phyloP scores from a whole-genome alignment of 2,329 filamentous ascomycete species.

The Chaetomium globosum region DNA sequence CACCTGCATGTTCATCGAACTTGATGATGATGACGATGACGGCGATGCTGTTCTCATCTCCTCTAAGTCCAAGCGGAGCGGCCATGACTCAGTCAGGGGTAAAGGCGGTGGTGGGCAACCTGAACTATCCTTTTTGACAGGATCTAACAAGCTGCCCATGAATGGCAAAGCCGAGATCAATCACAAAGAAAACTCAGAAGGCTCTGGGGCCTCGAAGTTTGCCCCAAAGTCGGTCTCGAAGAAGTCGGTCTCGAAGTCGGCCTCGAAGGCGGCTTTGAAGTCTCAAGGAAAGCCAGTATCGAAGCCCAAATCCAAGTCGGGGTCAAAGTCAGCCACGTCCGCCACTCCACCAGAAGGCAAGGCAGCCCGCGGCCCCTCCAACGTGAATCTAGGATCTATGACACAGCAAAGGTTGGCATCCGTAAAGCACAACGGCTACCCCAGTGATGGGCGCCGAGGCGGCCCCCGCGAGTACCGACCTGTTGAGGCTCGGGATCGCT shows the following conservation, averaged over 20 bases:
- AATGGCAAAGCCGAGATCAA: not conserved
- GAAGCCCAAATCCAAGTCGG: too few species aligned
- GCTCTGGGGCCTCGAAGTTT: too few species aligned
- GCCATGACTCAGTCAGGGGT: too few species aligned
- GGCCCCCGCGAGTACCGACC: not conserved
- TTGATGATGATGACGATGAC: conserved; percentile 3
- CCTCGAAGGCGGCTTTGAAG: not conserved
- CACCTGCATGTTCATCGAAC: not conserved
- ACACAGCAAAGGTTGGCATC: conserved; percentile 39
- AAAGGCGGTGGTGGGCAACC: not conserved
- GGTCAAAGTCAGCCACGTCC: not conserved
- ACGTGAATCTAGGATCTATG: conserved; percentile 41
- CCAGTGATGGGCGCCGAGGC: not conserved
- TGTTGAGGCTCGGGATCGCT: not conserved
- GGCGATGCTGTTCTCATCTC: not conserved
- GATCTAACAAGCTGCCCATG: conserved; percentile 23
- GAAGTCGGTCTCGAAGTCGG: not conserved
- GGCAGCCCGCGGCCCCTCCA: conserved; percentile 38
- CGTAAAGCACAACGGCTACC: conserved; percentile 7
- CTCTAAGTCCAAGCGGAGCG: not conserved
- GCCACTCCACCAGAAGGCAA: not conserved
- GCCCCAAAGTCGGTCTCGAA: not conserved
- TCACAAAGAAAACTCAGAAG: not conserved
- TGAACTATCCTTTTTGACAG: conserved; percentile 27
- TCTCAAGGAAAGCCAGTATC: too few species aligned